Conservation (phyloP, 805 yeast species). For the Hanseniaspora singularis region DNA sequence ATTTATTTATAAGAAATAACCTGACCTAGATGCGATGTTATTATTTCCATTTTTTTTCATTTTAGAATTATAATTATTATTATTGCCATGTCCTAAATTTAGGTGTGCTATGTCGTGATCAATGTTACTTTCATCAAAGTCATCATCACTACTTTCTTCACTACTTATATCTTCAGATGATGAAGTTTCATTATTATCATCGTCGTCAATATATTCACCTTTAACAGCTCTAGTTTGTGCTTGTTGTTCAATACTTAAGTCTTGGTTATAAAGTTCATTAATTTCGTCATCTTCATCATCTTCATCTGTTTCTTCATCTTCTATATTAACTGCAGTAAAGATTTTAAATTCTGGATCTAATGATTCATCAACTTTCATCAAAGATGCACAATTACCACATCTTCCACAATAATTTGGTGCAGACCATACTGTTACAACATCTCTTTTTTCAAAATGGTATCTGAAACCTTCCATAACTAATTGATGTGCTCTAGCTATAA, state of each 20-base stretch:
- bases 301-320: slow-evolving; percentile 26
- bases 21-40: slow-evolving; percentile 8
- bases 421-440: slow-evolving; percentile 83
- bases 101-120: slow-evolving; percentile 12
- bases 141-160: slow-evolving; percentile 14
- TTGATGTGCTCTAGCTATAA: slow-evolving; percentile 92
- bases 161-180: slow-evolving; percentile 13
- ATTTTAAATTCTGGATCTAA: slow-evolving; percentile 83
- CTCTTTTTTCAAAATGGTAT: slow-evolving; percentile 89
- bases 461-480: slow-evolving; percentile 95
- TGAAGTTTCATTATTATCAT: slow-evolving; percentile 1
- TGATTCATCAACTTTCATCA: slow-evolving; percentile 93
- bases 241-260: slow-evolving; percentile 10
- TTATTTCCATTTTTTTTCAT: background rate
- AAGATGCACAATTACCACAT: slow-evolving; percentile 96
- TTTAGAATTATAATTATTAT: slow-evolving; percentile 5
- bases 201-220: slow-evolving; percentile 5
- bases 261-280: slow-evolving; percentile 12
- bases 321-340: slow-evolving; percentile 91
- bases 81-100: background rate
- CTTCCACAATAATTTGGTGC: slow-evolving; percentile 96
- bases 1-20: slow-evolving; percentile 5
- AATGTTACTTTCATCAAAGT: slow-evolving; percentile 14
- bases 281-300: slow-evolving; percentile 15
- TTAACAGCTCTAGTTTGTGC: slow-evolving; percentile 13